Base-by-base conservation (phyloP, 306 rosid genomes). In the Inga laurina region DNA sequence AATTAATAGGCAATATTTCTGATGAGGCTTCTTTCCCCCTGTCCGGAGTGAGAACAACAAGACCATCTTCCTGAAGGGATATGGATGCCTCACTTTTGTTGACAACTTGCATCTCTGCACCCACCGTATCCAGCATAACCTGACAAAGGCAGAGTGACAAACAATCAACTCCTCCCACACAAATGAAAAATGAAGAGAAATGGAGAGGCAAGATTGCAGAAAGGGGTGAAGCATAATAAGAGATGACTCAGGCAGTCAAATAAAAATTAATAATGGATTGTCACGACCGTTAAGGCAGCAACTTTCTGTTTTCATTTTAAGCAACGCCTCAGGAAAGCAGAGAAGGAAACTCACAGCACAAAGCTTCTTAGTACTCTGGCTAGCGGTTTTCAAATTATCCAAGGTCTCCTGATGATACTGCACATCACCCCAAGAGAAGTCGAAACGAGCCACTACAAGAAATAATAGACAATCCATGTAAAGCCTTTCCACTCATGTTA, bases 61-160 rank as follows among this genome's bases (percentile, higher is more conserved):
- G 68, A 52, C 65, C 97, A 86, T 88, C 84, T 61, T 75, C 90
- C 85, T 72, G 41, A 77, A 92, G 97, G 4, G 93, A 83, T 84
- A 93, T 90, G 8, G 94, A 24, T 49, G 84, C 87, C 90, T 81
- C 97, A 14, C 87, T 82, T 82, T 77, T 89, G 85, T 93, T 93
- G 35, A 89, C 87, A 79, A 92, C 98, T 91, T 93, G 97, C 94
- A 93, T 82, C 88, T 93, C 98, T 12, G 98, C 89, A 14, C 97
- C 98, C 52, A 92, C 97, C 0, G 97, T 93, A 86, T 93, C 97
- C 91, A 93, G 85, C 97, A 93, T 93, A 82, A 91, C 91, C 97
- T 93, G 87, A 66, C 78, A 72, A 66, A 74, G 30, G 45, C 83
- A 68, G 0, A 44, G 54, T 24, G 70, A 66, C 80, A 87, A 52